Base-by-base conservation (phyloP, 2,329 filamentous ascomycete genomes). In the Aphanoascus verrucosus region DNA sequence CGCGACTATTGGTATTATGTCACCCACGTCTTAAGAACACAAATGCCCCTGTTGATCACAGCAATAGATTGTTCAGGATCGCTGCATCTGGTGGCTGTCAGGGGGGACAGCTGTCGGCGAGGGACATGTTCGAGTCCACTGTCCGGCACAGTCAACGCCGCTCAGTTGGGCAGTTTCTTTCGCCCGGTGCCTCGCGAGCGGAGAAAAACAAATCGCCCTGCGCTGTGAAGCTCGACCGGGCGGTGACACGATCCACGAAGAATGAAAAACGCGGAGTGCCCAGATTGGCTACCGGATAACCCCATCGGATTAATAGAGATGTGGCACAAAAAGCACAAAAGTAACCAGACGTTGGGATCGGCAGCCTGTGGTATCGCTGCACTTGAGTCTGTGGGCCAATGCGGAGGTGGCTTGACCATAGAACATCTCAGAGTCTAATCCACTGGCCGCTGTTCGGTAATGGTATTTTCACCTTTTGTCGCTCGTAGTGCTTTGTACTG, bases 361-460 rank as follows among this genome's bases (percentile, higher is more conserved):
- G 46, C 34, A 37, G 8, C n/a, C n/a, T n/a, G n/a, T n/a, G n/a
- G 3, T n/a, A 12, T 37, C 7, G 23, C 41, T 12, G 12, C 15
- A 23, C 9, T 37, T 23, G n/a, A n/a, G n/a, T n/a, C n/a, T n/a
- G 9, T 37, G 8, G 34, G 49, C 49, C 40, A 51, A 37, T 51
- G 49, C 40, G 49, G 49, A 51, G 49, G 49, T 51, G 49, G 49
- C 49, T 51, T 28, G 28, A 44, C 40, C 19, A 17, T 9, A n/a
- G 23, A 28, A 28, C 23, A 41, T 8, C 19, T n/a, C 7, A 41
- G 9, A 14, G 15, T 14, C 5, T 17, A 4, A 17, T 17, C 37
- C 12, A 3, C 37, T 14, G 3, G 12, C 15, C 15, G 15, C n/a
- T 41, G 15, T 41, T 19, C 32, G 9, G 46, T 34, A 14, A 40